Conservation (phyloP, 2,329 filamentous ascomycete species). For the Alternaria atra region DNA sequence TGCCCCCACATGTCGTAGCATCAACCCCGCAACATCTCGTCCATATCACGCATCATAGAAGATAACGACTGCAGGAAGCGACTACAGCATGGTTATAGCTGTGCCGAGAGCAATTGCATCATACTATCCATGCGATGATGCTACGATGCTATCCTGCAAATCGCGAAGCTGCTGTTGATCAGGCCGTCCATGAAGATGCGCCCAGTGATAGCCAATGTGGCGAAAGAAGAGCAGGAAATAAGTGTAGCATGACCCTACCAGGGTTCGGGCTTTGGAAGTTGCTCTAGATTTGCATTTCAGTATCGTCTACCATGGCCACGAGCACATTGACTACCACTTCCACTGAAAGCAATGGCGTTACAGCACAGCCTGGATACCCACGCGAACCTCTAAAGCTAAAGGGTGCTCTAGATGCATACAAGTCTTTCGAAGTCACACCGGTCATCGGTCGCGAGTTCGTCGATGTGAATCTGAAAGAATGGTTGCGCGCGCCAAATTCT, state of each 20-base stretch:
- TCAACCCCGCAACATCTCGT: slow-evolving; percentile 24
- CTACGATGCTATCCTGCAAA: not conserved
- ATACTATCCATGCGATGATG: slow-evolving; percentile 5
- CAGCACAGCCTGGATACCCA: slow-evolving; percentile 3
- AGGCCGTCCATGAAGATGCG: not conserved
- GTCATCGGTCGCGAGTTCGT: slow-evolving; percentile 69
- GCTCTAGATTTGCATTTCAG: not conserved
- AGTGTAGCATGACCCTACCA: not conserved
- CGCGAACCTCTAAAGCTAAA: slow-evolving; percentile 52
- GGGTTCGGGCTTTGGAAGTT: too few relatives aligned
- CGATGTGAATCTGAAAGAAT: slow-evolving; percentile 67
- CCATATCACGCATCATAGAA: not conserved
- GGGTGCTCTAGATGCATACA: slow-evolving; percentile 62
- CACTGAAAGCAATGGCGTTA: not conserved
- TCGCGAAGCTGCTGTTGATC: not conserved
- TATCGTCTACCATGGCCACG: slow-evolving; percentile 11
- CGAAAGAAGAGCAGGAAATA: not conserved
- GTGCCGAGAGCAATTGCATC: not conserved
- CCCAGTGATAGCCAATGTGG: not conserved
- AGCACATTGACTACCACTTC: slow-evolving; percentile 5
- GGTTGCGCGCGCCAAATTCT: slow-evolving; percentile 69
- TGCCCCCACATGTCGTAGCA: slow-evolving; percentile 31
- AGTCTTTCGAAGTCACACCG: slow-evolving; percentile 68
- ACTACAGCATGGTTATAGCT: not conserved
- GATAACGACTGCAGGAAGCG: not conserved